Conservation (phyloP, 2,329 filamentous ascomycete genomes). For the Apiospora marii region DNA sequence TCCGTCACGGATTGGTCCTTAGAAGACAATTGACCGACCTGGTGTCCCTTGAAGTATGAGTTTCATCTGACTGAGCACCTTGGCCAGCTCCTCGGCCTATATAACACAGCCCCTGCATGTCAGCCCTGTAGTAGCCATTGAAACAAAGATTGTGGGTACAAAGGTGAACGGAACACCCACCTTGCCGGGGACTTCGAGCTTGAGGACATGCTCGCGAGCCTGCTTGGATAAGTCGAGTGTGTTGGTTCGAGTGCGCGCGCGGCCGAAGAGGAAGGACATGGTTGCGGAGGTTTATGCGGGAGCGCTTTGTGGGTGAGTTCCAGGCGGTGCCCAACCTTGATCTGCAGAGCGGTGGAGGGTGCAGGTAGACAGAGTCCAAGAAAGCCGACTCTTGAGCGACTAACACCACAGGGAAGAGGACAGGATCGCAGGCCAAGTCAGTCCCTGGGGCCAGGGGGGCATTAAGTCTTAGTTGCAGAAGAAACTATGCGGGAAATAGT, state of each 20-base stretch:
- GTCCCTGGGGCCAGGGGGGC: not conserved
- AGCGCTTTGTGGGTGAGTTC: conserved; percentile 17
- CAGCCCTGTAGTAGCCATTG: conserved; percentile 14
- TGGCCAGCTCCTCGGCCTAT: conserved; percentile 86
- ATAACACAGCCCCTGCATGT: conserved; percentile 22
- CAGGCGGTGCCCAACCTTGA: conserved; percentile 16
- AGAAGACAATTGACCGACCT: conserved; percentile 60
- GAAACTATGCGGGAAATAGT: conserved; percentile 8
- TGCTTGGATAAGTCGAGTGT: conserved; percentile 63
- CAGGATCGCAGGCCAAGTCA: not conserved
- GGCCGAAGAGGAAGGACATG: conserved; percentile 66
- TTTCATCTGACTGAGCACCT: conserved; percentile 90
- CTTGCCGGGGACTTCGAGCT: conserved; percentile 61
- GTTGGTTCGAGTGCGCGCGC: conserved; percentile 58
- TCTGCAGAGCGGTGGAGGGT: conserved; percentile 3
- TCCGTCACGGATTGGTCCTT: not conserved
- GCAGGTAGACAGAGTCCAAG: conserved; percentile 18
- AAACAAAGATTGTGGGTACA: conserved; percentile 24
- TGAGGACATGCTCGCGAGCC: conserved; percentile 61
- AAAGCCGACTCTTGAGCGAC: conserved; percentile 18
- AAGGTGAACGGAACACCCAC: conserved; percentile 40
- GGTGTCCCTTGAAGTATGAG: conserved; percentile 90
- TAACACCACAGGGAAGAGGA: conserved; percentile 17
- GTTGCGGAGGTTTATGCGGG: conserved; percentile 25
- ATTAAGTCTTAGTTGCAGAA: conserved; percentile 1